Conservation (phyloP, 148 eudicot genomes). For the Simmondsia chinensis region DNA sequence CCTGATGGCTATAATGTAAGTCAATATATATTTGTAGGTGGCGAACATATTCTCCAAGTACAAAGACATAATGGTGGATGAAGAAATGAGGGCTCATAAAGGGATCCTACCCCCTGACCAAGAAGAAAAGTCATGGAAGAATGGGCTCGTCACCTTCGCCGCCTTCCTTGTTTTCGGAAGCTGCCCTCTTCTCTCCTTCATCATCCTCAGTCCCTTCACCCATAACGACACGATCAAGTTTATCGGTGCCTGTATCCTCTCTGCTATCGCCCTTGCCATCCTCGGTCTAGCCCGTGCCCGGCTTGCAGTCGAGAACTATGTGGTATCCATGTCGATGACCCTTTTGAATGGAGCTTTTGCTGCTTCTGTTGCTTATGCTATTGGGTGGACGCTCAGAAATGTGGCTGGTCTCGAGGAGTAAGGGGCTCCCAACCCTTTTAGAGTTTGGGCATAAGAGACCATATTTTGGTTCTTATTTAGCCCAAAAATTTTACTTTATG, state of each 20-base stretch:
- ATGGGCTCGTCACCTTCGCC: slow-evolving; percentile 46
- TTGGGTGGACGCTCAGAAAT: slow-evolving; percentile 64
- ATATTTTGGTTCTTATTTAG: too few species aligned
- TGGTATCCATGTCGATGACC: slow-evolving; percentile 18
- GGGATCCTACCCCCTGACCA: slow-evolving; percentile 31
- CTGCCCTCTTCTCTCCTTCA: slow-evolving; percentile 54
- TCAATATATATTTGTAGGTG: too few species aligned
- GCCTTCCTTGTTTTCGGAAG: slow-evolving; percentile 51
- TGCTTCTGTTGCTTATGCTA: slow-evolving; percentile 43
- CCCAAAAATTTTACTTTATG: too few species aligned
- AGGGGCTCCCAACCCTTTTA: too few species aligned
- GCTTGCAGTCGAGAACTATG: slow-evolving; percentile 43
- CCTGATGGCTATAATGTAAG: too few species aligned
- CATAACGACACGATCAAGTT: slow-evolving; percentile 35
- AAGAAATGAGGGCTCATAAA: slow-evolving; percentile 34
- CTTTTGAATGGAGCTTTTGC: slow-evolving; percentile 46
- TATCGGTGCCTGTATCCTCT: slow-evolving; percentile 50
- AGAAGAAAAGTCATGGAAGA: slow-evolving; percentile 69
- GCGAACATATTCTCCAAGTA: slow-evolving; percentile 53
- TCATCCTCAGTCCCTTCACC: slow-evolving; percentile 68
- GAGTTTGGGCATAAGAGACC: too few species aligned
- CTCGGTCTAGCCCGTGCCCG: slow-evolving; percentile 53
- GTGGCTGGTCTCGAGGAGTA: slow-evolving; percentile 63
- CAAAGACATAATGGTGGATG: slow-evolving; percentile 47
- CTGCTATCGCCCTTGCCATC: slow-evolving; percentile 40